These are phyloP conservation scores for Plectosphaerella sp. DNA, from an alignment of 2,329 filamentous ascomycete genomes.

Conservation along the genomic window DNA sequence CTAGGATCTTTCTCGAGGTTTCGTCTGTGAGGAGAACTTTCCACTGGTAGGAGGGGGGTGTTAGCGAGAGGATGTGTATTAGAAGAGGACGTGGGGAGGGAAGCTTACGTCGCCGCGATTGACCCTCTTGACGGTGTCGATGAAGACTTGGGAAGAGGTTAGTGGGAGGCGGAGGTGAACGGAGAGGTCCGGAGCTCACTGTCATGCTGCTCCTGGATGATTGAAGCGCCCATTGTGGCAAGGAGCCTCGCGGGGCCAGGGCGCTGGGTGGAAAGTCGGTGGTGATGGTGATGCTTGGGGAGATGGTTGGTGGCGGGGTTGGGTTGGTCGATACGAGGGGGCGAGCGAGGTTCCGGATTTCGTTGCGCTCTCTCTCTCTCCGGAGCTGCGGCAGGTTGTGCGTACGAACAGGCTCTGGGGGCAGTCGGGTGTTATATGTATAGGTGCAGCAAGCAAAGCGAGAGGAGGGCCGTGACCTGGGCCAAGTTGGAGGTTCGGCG, in stretches of 20 bases:
- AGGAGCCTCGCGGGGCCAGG: neutral
- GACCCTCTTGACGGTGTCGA: constrained; percentile 70
- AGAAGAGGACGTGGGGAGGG: neutral
- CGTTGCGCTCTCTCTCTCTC: too few species aligned
- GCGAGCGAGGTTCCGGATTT: too few species aligned
- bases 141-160: constrained; percentile 50
- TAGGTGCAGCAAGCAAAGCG: neutral
- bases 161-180: neutral
- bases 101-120: constrained; percentile 72
- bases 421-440: neutral
- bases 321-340: neutral
- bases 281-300: neutral
- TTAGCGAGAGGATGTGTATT: neutral
- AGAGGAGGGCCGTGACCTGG: neutral
- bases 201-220: constrained; percentile 54
- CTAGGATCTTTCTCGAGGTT: constrained; percentile 75
- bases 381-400: neutral
- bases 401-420: neutral
- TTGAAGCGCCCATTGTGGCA: constrained; percentile 73
- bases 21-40: constrained; percentile 93
- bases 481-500: constrained; percentile 14
- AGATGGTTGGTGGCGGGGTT: neutral
- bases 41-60: constrained; percentile 65
- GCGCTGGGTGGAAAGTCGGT: neutral
- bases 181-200: constrained; percentile 40